phyloP scores from a whole-genome alignment of 805 yeast genomes.

The Peterozyma toletana region DNA sequence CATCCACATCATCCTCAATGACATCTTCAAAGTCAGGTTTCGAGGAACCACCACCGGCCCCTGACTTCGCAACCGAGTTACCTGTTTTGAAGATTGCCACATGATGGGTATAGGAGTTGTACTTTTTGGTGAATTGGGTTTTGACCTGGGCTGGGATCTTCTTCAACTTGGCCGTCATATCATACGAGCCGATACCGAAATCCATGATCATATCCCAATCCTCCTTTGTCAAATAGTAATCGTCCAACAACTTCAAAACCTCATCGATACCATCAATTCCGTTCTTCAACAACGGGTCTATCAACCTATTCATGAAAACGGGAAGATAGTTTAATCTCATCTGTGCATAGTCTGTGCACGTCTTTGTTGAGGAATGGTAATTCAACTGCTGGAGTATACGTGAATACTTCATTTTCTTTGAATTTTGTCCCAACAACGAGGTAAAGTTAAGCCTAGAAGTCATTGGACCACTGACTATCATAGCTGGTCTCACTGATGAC shows the following conservation, averaged over 20 bases:
- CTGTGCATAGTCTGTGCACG: slow-evolving; percentile 69
- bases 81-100: slow-evolving; percentile 76
- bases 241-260: slow-evolving; percentile 71
- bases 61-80: slow-evolving; percentile 39
- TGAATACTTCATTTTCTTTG: slow-evolving; percentile 70
- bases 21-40: slow-evolving; percentile 71
- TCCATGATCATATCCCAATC: slow-evolving; percentile 91
- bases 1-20: slow-evolving; percentile 43
- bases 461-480: slow-evolving; percentile 64
- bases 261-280: slow-evolving; percentile 61
- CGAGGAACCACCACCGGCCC: slow-evolving; percentile 18
- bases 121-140: slow-evolving; percentile 78
- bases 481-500: slow-evolving; percentile 79
- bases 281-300: slow-evolving; percentile 46
- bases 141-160: slow-evolving; percentile 72
- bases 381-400: slow-evolving; percentile 82
- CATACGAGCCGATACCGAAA: slow-evolving; percentile 60
- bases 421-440: slow-evolving; percentile 84
- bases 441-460: slow-evolving; percentile 72
- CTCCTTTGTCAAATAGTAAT: slow-evolving; percentile 78
- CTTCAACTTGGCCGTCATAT: slow-evolving; percentile 39
- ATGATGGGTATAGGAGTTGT: slow-evolving; percentile 75
- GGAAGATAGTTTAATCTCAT: slow-evolving; percentile 75
- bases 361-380: slow-evolving; percentile 75
- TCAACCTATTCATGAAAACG: slow-evolving; percentile 45